These are phyloP conservation scores for Suhomyces bokatorum DNA, from an alignment of 1,139 yeast species.

Conservation along the genomic window DNA sequence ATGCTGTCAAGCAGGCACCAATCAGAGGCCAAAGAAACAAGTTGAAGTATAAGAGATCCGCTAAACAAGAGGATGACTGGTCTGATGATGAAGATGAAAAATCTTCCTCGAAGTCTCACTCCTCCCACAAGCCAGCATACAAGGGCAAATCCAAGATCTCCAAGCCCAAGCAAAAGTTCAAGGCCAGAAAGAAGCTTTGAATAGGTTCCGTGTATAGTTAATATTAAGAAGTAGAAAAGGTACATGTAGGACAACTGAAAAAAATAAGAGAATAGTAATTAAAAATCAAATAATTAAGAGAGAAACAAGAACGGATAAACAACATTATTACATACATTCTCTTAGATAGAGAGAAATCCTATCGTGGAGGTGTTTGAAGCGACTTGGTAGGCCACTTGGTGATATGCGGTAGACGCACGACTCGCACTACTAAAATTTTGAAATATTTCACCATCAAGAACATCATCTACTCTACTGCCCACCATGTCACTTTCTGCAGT, in stretches of 20 bases:
- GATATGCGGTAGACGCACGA: constrained; percentile 2
- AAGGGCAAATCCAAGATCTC: constrained; percentile 28
- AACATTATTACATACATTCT: no score
- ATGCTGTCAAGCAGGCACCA: constrained; percentile 91
- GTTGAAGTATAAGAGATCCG: constrained; percentile 76
- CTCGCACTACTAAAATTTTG: constrained; percentile 6
- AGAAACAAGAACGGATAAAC: no score
- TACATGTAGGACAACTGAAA: not conserved
- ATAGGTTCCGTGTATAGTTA: constrained; percentile 2
- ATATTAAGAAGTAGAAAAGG: constrained; percentile 8
- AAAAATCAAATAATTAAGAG: no score
- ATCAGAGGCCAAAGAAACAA: constrained; percentile 89
- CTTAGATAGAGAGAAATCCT: not conserved
- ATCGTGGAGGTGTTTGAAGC: not conserved
- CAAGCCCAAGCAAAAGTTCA: constrained; percentile 52
- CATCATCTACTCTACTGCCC: not conserved
- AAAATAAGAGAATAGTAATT: not conserved
- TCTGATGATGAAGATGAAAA: constrained; percentile 48
- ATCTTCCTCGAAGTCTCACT: not conserved
- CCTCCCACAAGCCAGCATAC: not conserved
- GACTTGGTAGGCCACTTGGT: not conserved
- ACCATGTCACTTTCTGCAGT: constrained; percentile 10
- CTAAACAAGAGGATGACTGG: constrained; percentile 54
- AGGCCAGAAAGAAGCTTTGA: constrained; percentile 58
- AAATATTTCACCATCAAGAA: not conserved